Percentiles rank a stretch among this genome's conserved stretches.
phyloP scores from a whole-genome alignment of 1,139 yeast genomes.

The Taiozyma sp. region DNA sequence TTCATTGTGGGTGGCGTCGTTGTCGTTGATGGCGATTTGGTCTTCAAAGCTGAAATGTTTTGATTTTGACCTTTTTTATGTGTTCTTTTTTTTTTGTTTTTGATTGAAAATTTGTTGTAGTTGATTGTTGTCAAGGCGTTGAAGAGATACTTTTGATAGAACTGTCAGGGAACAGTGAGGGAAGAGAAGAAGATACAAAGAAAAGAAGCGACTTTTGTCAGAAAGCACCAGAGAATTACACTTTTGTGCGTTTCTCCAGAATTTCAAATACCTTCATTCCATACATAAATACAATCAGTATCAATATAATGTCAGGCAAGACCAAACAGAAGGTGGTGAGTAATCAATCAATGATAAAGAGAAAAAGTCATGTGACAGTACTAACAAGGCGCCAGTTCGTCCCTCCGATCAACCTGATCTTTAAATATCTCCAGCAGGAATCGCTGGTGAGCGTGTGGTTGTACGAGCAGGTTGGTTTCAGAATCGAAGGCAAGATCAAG shows the following conservation, averaged over 20 bases:
- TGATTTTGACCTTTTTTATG: neutral
- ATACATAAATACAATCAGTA: too few species aligned
- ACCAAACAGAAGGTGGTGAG: slow-evolving; percentile 1
- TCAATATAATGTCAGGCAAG: neutral
- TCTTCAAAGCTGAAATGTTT: too few species aligned
- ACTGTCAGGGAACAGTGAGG: too few species aligned
- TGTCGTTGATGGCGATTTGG: neutral
- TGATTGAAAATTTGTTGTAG: neutral
- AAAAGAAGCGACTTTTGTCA: too few species aligned
- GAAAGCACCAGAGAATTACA: too few species aligned
- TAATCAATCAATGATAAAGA: neutral
- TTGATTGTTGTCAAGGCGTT: too few species aligned
- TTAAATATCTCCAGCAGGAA: slow-evolving; percentile 81
- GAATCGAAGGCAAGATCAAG: slow-evolving; percentile 75
- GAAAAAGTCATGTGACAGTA: neutral
- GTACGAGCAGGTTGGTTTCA: slow-evolving; percentile 71
- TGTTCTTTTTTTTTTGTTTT: too few species aligned
- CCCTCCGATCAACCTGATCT: slow-evolving; percentile 89
- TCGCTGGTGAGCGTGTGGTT: slow-evolving; percentile 80
- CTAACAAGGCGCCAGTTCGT: slow-evolving; percentile 37
- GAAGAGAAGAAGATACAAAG: too few species aligned
- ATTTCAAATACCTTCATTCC: too few species aligned
- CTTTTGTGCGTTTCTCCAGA: too few species aligned
- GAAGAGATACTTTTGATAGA: too few species aligned
- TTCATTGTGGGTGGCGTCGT: neutral